Evolutionary conservation across 2,329 filamentous ascomycete species (phyloP), one percentile per base, ranked within the genome.

Genomic region (Niveomyces coronatus): DNA sequence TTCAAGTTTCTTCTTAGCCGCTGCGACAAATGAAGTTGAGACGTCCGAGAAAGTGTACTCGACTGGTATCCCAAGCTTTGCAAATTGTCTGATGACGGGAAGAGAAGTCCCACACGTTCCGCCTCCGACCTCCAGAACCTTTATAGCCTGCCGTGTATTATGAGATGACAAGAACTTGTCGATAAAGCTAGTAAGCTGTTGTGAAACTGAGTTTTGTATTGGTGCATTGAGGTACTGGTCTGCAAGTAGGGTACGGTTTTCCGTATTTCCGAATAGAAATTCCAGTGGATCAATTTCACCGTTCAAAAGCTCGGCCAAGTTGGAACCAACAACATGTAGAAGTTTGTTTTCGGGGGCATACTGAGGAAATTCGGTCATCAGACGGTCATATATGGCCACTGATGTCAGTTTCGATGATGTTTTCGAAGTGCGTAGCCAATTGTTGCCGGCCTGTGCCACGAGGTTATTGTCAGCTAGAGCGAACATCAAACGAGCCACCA

Each of bases 201-300:
- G 5, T 14, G 24, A 27, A 14, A 27, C 24, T 10, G 24, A 27
- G 24, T 14, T 10, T 14, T 27, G 24, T 5, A 35, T 23, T 13
- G 32, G 32, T 5, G 19, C 18, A 13, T 13, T n/a, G 11, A 22
- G 17, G 19, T 35, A 35, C 18, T 22, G 14, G n/a, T 23, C 32
- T 3, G 18, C 32, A n/a, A 35, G 4, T 10, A 26, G 18, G 4
- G 19, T 23, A n/a, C 37, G 49, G 19, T 56, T 48, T 33, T 49
- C 44, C 0, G 60, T 37, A 6, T 59, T 49, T 1, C 38, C 31
- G 34, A 50, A 50, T 6, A 61, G 35, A 18, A 51, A 50, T 2
- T 17, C 26, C 8, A 58, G 31, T 4, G 60, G 42, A 31, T 53
- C 44, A 3, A 42, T 30, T 31, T 63, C 53, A 26, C 49, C 51